Conservation (phyloP, 345 rosid species). For the Rhizophora mangle region DNA sequence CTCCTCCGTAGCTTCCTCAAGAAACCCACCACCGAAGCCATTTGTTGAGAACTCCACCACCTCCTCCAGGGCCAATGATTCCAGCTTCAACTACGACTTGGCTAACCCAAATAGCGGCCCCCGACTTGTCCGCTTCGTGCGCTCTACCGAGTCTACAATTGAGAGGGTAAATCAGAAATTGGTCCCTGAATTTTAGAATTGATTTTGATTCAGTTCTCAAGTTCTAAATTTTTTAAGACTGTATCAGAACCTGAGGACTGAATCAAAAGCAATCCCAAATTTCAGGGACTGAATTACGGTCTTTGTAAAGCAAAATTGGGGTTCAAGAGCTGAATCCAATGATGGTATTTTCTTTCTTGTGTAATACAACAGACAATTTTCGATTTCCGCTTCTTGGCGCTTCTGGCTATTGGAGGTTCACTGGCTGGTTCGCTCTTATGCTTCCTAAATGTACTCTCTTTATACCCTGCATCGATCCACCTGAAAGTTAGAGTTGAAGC, state of each 20-base stretch:
- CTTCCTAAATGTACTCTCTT: constrained; percentile 71
- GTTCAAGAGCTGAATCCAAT: neutral
- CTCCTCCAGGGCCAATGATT: neutral
- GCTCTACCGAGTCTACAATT: neutral
- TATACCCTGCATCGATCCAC: neutral
- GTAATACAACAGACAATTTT: constrained; percentile 53
- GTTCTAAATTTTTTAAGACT: too few species aligned
- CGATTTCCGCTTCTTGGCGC: constrained; percentile 88
- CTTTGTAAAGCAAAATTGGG: too few species aligned
- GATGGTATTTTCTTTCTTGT: neutral
- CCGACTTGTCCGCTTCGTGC: neutral
- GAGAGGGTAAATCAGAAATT: neutral
- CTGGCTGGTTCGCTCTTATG: constrained; percentile 84
- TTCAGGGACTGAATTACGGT: too few species aligned
- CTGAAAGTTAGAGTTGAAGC: too few species aligned
- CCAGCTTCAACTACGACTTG: neutral
- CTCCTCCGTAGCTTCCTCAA: neutral
- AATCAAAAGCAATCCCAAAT: too few species aligned
- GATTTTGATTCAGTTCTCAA: too few species aligned
- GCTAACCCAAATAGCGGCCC: neutral
- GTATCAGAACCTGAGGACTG: too few species aligned
- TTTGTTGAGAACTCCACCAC: neutral
- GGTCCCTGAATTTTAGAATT: neutral
- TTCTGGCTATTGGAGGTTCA: constrained; percentile 77
- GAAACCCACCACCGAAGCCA: neutral